Conservation (phyloP, 768 basidiomycete genomes). For the Boletus sp. region DNA sequence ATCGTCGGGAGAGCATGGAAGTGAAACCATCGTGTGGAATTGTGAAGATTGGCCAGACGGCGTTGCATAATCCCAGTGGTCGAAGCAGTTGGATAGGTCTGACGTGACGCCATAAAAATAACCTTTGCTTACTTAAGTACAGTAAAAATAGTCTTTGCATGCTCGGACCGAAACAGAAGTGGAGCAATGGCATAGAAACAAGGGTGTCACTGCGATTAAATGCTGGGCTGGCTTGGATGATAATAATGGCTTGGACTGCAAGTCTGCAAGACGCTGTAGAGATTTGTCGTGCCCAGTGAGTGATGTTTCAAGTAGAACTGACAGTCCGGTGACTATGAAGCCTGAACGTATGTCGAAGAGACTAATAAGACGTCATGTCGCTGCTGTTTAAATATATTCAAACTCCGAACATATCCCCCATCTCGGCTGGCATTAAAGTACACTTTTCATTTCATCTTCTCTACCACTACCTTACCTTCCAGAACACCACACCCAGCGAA, state of each 20-base stretch:
- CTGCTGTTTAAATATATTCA: conserved; percentile 16
- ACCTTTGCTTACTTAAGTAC: not conserved
- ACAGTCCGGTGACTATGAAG: not conserved
- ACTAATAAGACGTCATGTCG: too few species aligned
- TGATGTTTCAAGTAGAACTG: not conserved
- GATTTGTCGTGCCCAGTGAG: not conserved
- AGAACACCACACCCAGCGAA: conserved; percentile 3
- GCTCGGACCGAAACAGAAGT: too few species aligned
- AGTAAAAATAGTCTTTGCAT: not conserved
- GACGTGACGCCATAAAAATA: conserved; percentile 16
- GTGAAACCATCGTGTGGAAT: conserved; percentile 37
- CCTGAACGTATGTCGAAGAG: not conserved
- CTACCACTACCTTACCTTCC: not conserved
- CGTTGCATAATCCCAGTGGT: conserved; percentile 88
- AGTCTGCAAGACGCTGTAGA: not conserved
- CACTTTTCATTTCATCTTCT: not conserved
- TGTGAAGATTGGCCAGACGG: conserved; percentile 94
- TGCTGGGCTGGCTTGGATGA: not conserved
- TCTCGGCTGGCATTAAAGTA: not conserved
- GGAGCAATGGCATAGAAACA: not conserved
- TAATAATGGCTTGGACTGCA: not conserved
- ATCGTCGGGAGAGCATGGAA: conserved; percentile 7
- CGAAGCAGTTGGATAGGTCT: conserved; percentile 92
- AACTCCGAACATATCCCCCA: conserved; percentile 26
- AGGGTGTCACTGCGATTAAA: not conserved